Evolutionary conservation across 768 basidiomycete species (phyloP).

Genomic region (Trametes meyenii): DNA sequence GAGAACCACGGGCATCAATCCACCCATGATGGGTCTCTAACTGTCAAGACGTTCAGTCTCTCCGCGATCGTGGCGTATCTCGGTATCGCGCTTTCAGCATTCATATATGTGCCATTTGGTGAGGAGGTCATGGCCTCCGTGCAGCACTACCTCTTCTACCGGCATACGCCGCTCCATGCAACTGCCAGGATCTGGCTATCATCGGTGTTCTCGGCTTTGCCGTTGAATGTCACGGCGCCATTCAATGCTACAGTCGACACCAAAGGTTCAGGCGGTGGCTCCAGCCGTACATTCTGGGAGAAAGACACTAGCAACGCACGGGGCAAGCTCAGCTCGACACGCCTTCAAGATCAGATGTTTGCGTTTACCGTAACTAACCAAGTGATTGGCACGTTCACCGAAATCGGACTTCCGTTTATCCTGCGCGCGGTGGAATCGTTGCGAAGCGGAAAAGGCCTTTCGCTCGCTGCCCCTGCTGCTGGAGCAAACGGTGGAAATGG

Average conservation of each 20-base stretch:
- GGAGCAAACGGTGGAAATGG: slow-evolving; percentile 21
- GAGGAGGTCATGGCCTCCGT: slow-evolving; percentile 73
- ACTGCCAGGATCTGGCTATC: slow-evolving; percentile 22
- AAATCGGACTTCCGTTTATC: slow-evolving; percentile 81
- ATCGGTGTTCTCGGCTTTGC: slow-evolving; percentile 21
- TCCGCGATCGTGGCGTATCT: slow-evolving; percentile 90
- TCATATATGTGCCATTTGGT: slow-evolving; percentile 94
- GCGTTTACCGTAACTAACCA: slow-evolving; percentile 92
- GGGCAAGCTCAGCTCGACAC: slow-evolving; percentile 62
- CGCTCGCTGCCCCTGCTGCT: slow-evolving; percentile 22
- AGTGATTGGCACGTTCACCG: slow-evolving; percentile 72
- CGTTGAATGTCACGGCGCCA: slow-evolving; percentile 30
- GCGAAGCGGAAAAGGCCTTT: slow-evolving; percentile 45
- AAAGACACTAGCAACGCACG: slow-evolving; percentile 51
- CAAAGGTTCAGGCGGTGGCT: slow-evolving; percentile 28
- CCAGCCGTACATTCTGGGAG: slow-evolving; percentile 49
- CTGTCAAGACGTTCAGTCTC: slow-evolving; percentile 89
- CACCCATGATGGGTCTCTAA: slow-evolving; percentile 75
- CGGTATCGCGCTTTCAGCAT: slow-evolving; percentile 90
- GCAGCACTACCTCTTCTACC: slow-evolving; percentile 33
- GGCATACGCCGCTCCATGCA: slow-evolving; percentile 13
- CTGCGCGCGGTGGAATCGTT: slow-evolving; percentile 59
- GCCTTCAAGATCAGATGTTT: slow-evolving; percentile 91
- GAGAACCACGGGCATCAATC: slow-evolving; percentile 90
- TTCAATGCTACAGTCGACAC: slow-evolving; percentile 33